These are phyloP conservation scores for Acorus gramineus DNA, from an alignment of 106 monocot species.

Conservation along the genomic window DNA sequence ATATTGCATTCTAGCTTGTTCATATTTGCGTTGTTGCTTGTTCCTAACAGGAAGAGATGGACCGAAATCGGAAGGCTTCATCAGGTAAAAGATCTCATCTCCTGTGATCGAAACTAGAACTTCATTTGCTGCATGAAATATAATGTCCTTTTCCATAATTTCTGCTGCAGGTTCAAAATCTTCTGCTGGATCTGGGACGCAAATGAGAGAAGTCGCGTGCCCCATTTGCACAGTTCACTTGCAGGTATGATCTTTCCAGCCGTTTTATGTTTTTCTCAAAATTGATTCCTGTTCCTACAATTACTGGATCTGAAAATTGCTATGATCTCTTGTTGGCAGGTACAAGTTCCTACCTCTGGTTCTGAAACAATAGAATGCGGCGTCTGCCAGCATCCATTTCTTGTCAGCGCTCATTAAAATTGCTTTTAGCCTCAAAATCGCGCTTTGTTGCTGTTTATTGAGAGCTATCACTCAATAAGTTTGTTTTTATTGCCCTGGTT, in stretches of 20 bases:
- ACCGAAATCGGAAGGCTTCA: constrained; percentile 59
- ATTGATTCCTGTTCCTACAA: no score
- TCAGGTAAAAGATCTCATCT: constrained; percentile 24
- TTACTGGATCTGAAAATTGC: no score
- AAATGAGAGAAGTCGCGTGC: constrained; percentile 87
- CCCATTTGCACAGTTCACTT: constrained; percentile 88
- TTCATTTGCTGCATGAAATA: neutral
- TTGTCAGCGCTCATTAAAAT: constrained; percentile 61
- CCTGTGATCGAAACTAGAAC: no score
- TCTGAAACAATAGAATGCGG: constrained; percentile 88
- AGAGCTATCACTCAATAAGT: no score
- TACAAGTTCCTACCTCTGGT: constrained; percentile 63
- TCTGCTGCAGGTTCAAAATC: constrained; percentile 35
- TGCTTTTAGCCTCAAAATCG: neutral
- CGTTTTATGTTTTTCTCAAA: no score
- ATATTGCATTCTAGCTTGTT: no score
- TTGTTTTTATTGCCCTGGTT: no score
- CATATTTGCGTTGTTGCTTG: neutral
- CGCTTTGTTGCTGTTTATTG: no score
- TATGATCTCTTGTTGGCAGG: constrained; percentile 23
- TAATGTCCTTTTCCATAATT: neutral
- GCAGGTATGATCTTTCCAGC: constrained; percentile 36
- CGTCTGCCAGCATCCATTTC: constrained; percentile 82
- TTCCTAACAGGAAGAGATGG: constrained; percentile 82
- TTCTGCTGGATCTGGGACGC: constrained; percentile 38